Evolutionary conservation across 352 stramenopile genomes (phyloP).

Genomic region (Phytophthora megakarya): DNA sequence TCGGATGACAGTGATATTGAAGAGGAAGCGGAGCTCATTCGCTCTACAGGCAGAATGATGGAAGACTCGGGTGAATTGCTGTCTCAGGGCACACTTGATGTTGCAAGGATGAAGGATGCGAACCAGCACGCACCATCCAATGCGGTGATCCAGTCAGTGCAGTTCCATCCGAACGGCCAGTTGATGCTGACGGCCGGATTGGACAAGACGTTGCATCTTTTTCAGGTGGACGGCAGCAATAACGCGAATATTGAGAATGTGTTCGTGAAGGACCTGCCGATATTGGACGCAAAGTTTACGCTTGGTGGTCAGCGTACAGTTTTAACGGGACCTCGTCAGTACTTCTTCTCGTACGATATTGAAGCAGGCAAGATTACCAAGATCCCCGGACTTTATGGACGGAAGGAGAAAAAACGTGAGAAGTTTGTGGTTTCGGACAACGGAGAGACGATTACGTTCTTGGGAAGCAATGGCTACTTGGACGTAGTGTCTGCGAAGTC

Average conservation of each 20-base stretch:
- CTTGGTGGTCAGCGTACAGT: slow-evolving; percentile 84
- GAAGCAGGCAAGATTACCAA: slow-evolving; percentile 91
- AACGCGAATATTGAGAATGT: slow-evolving; percentile 92
- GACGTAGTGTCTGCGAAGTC: slow-evolving; percentile 91
- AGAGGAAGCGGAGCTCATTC: slow-evolving; percentile 53
- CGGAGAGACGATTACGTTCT: slow-evolving; percentile 92
- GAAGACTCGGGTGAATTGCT: slow-evolving; percentile 57
- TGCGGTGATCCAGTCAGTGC: slow-evolving; percentile 85
- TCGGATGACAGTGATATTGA: slow-evolving; percentile 67
- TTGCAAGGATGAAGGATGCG: slow-evolving; percentile 89
- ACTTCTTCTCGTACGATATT: slow-evolving; percentile 98
- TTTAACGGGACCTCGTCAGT: slow-evolving; percentile 91
- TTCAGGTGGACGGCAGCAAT: slow-evolving; percentile 89
- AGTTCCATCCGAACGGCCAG: slow-evolving; percentile 91
- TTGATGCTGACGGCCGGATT: slow-evolving; percentile 89
- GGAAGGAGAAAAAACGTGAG: slow-evolving; percentile 93
- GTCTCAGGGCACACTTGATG: slow-evolving; percentile 62
- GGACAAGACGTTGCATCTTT: slow-evolving; percentile 94
- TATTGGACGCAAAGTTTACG: slow-evolving; percentile 87
- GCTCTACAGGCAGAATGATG: slow-evolving; percentile 65
- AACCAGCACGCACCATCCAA: slow-evolving; percentile 90
- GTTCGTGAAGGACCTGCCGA: slow-evolving; percentile 91
- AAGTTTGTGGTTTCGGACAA: slow-evolving; percentile 91
- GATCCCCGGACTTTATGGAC: slow-evolving; percentile 88
- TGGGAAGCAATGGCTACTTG: slow-evolving; percentile 96